A percentile compares a stretch with the other conserved stretches of the same genome.
Conservation (phyloP, 2,329 filamentous ascomycete genomes). For the Aspergillus tubingensis region DNA sequence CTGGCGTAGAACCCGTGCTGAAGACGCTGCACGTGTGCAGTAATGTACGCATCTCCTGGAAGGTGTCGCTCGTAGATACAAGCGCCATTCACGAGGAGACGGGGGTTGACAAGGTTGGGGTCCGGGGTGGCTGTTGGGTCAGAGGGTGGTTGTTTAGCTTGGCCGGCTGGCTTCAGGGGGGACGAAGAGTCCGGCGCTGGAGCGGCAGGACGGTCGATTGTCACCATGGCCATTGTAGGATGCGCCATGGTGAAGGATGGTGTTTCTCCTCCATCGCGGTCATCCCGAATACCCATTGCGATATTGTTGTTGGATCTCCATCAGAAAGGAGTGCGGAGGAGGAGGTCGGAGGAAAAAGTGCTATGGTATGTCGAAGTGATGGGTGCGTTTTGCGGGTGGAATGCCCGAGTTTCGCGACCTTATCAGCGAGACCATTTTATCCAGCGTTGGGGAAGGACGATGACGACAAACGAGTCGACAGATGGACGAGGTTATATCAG, state of each 20-base stretch:
- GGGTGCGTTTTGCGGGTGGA: background rate
- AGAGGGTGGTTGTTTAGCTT: slow-evolving; percentile 5
- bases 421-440: background rate
- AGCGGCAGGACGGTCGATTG: slow-evolving; percentile 10
- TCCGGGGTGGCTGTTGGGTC: slow-evolving; percentile 23
- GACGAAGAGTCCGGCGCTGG: background rate
- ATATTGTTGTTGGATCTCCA: slow-evolving; percentile 3
- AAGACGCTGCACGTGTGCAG: slow-evolving; percentile 53
- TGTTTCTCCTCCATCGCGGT: background rate
- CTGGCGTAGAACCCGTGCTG: slow-evolving; percentile 53
- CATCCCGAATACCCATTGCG: slow-evolving; percentile 10
- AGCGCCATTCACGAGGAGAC: slow-evolving; percentile 41
- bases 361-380: background rate
- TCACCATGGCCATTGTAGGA: slow-evolving; percentile 14
- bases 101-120: slow-evolving; percentile 41
- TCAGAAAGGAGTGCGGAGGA: background rate
- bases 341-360: background rate
- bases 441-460: background rate
- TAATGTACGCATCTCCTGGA: slow-evolving; percentile 52
- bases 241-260: background rate
- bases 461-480: background rate
- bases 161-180: slow-evolving; percentile 2
- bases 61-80: slow-evolving; percentile 54
- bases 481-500: slow-evolving; percentile 4
- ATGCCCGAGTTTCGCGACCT: background rate